Conservation (phyloP, 805 yeast genomes). For the Hemisphaericaspora nanyangensis region DNA sequence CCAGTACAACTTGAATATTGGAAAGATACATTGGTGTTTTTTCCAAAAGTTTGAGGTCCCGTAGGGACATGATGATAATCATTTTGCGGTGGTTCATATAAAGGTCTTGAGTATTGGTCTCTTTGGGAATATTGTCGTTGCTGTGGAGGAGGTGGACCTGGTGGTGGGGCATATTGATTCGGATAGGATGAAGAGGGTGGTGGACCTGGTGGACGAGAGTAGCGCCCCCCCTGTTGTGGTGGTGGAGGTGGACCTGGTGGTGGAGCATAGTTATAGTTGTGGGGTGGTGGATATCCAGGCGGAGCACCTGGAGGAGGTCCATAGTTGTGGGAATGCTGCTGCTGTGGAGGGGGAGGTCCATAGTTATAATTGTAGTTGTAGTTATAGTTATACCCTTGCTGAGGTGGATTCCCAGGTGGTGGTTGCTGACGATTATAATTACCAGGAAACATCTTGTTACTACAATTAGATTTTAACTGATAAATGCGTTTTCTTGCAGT, state of each 20-base stretch:
- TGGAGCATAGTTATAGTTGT: slow-evolving; percentile 2
- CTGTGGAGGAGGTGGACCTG: slow-evolving; percentile 6
- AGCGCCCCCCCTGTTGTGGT: slow-evolving; percentile 12
- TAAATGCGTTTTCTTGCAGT: too few species aligned
- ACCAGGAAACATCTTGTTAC: slow-evolving; percentile 23
- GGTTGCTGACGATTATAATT: slow-evolving; percentile 4
- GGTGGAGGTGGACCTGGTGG: slow-evolving; percentile 11
- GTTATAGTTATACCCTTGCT: too few species aligned
- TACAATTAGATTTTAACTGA: too few species aligned
- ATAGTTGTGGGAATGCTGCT: slow-evolving; percentile 5
- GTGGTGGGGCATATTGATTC: neutral
- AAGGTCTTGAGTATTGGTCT: slow-evolving; percentile 6
- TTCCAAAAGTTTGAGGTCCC: slow-evolving; percentile 35
- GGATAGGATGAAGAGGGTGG: neutral
- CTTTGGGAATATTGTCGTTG: too few species aligned
- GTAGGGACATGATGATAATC: slow-evolving; percentile 20
- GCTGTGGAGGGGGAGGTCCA: slow-evolving; percentile 2
- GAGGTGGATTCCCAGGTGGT: neutral
- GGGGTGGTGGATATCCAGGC: slow-evolving; percentile 1
- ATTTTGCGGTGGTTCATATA: slow-evolving; percentile 5
- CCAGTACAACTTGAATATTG: slow-evolving; percentile 38
- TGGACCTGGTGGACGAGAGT: slow-evolving; percentile 11
- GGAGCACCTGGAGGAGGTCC: slow-evolving; percentile 8
- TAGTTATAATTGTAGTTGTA: too few species aligned
- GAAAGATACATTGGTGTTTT: slow-evolving; percentile 31